These are phyloP conservation scores for Epichloe sp. DNA, from an alignment of 2,329 filamentous ascomycete species.

Conservation along the genomic window DNA sequence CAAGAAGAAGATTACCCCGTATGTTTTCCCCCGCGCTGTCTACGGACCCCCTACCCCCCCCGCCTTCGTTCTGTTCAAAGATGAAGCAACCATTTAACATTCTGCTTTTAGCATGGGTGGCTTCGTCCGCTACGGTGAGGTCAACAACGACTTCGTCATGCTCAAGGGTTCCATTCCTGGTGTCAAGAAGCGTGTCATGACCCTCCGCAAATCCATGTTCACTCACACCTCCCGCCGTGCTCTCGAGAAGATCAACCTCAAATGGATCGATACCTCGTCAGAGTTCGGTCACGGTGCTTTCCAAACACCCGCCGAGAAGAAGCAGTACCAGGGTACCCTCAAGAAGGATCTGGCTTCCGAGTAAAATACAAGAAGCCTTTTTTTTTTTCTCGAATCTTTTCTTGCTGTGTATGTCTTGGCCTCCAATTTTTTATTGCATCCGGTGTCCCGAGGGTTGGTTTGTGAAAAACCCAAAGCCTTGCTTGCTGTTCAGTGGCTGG, in stretches of 20 bases:
- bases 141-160: slow-evolving; percentile 98
- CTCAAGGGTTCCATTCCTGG: slow-evolving; percentile 96
- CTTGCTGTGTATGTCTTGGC: neutral
- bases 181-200: slow-evolving; percentile 99
- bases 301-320: slow-evolving; percentile 98
- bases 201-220: slow-evolving; percentile 98
- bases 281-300: slow-evolving; percentile 99
- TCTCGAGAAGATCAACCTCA: slow-evolving; percentile 98
- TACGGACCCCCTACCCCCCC: too few relatives aligned
- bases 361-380: slow-evolving; percentile 19
- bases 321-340: slow-evolving; percentile 92
- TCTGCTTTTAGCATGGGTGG: slow-evolving; percentile 65
- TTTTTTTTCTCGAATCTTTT: slow-evolving; percentile 29
- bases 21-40: slow-evolving; percentile 29
- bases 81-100: slow-evolving; percentile 15
- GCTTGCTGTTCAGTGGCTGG: slow-evolving; percentile 19
- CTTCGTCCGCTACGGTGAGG: slow-evolving; percentile 97
- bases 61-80: neutral
- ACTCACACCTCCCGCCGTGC: slow-evolving; percentile 88
- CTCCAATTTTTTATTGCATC: slow-evolving; percentile 33
- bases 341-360: slow-evolving; percentile 76
- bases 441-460: slow-evolving; percentile 34
- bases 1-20: slow-evolving; percentile 99
- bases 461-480: neutral
- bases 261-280: slow-evolving; percentile 99